Percentiles rank a stretch among this genome's conserved stretches.
These are phyloP conservation scores for Neurospora sp. DNA, from an alignment of 495 filamentous ascomycete species.

Conservation along the genomic window DNA sequence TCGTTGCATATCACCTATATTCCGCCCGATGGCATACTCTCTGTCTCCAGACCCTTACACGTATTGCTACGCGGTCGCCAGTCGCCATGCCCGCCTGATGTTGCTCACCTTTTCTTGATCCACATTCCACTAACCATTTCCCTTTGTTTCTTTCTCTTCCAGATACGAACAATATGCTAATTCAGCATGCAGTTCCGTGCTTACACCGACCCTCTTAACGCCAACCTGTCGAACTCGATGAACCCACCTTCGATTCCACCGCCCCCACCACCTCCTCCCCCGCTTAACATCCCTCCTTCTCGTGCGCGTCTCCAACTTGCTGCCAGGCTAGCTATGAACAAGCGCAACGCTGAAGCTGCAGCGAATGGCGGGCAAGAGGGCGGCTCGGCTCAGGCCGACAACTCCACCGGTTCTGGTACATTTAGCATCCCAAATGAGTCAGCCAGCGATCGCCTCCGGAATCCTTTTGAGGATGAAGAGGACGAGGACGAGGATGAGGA, in stretches of 20 bases:
- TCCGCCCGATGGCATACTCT: background rate
- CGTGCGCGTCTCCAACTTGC: constrained; percentile 81
- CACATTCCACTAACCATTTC: background rate
- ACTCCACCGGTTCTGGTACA: constrained; percentile 12
- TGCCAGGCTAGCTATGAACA: constrained; percentile 69
- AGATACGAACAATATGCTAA: constrained; percentile 4
- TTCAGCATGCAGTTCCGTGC: constrained; percentile 35
- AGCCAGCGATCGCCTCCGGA: constrained; percentile 23
- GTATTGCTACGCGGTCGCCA: background rate
- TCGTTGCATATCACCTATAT: background rate
- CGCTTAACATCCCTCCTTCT: constrained; percentile 70
- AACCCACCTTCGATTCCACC: constrained; percentile 41
- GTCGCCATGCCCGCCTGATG: background rate
- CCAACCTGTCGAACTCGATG: constrained; percentile 27
- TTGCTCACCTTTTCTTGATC: background rate
- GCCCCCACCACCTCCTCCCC: constrained; percentile 49
- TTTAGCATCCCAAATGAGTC: constrained; percentile 13
- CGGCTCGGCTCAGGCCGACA: constrained; percentile 9
- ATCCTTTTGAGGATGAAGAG: constrained; percentile 40
- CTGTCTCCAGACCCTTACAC: background rate
- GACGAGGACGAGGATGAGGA: constrained; percentile 39
- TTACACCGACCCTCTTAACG: constrained; percentile 38
- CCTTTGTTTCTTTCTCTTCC: background rate
- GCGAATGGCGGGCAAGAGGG: constrained; percentile 23
- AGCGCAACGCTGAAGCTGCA: constrained; percentile 45